These are phyloP conservation scores for Russula compacta DNA, from an alignment of 768 basidiomycete species.

Conservation along the genomic window DNA sequence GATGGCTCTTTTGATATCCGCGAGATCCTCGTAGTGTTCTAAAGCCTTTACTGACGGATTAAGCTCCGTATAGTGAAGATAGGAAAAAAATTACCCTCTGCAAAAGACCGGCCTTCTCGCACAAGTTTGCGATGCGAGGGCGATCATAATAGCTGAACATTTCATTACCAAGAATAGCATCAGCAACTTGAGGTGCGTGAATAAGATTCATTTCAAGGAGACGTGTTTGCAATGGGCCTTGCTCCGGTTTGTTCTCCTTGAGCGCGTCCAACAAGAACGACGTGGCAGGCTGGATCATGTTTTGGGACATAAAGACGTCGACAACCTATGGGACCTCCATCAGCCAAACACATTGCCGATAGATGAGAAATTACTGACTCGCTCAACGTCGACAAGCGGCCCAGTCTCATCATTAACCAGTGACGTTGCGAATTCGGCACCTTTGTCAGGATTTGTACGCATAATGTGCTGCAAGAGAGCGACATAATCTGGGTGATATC, in stretches of 20 bases:
- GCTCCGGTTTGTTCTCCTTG: conserved; percentile 97
- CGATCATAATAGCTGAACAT: conserved; percentile 98
- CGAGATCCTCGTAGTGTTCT: conserved; percentile 95
- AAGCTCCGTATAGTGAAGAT: neutral
- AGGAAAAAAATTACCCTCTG: conserved; percentile 58
- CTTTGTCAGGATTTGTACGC: conserved; percentile 94
- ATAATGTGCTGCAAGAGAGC: conserved; percentile 91
- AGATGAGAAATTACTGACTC: conserved; percentile 39
- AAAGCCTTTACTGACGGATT: conserved; percentile 56
- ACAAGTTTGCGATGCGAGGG: conserved; percentile 93
- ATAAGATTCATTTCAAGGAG: conserved; percentile 97
- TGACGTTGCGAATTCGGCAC: conserved; percentile 93
- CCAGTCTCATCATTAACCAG: conserved; percentile 91
- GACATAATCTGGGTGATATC: conserved; percentile 87
- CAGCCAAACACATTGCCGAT: neutral
- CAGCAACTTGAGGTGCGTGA: conserved; percentile 96
- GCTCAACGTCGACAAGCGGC: conserved; percentile 86
- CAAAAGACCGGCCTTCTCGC: conserved; percentile 94
- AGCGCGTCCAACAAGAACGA: conserved; percentile 95
- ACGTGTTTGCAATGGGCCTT: conserved; percentile 91
- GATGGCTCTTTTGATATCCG: conserved; percentile 97
- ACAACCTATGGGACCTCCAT: conserved; percentile 52
- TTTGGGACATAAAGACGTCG: conserved; percentile 99
- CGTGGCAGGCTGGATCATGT: conserved; percentile 98
- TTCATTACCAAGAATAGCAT: conserved; percentile 96